Percentiles rank a stretch among this genome's conserved stretches.
These are phyloP conservation scores for Protostelium mycophagum DNA, from an alignment of 78 protist genomes.

Conservation along the genomic window DNA sequence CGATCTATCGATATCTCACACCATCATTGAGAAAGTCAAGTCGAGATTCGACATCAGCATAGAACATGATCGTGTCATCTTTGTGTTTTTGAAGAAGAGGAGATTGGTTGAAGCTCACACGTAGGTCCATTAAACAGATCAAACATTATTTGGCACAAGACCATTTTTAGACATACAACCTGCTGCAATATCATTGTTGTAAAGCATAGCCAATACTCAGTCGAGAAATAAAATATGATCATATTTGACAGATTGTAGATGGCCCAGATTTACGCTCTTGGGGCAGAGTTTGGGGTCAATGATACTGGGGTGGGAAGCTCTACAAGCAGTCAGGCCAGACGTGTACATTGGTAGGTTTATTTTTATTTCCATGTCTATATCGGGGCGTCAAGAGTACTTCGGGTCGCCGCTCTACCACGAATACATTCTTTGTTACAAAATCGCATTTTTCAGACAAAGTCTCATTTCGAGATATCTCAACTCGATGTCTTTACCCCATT, in stretches of 20 bases:
- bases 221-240: too few species aligned
- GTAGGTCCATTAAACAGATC: neutral
- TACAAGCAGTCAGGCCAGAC: slow-evolving; percentile 22
- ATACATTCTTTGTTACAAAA: too few species aligned
- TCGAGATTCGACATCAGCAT: neutral
- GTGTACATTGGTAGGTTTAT: slow-evolving; percentile 16
- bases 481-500: too few species aligned
- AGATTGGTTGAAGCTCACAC: slow-evolving; percentile 36
- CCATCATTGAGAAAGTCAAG: neutral
- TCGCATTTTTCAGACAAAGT: too few species aligned
- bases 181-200: too few species aligned
- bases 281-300: slow-evolving; percentile 60
- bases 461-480: too few species aligned
- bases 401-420: too few species aligned
- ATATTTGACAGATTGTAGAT: neutral
- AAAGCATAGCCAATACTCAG: too few species aligned
- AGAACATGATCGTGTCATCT: neutral
- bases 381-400: too few species aligned
- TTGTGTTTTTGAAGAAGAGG: slow-evolving; percentile 26
- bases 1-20: neutral
- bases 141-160: too few species aligned
- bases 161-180: too few species aligned
- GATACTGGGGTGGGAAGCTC: slow-evolving; percentile 56
- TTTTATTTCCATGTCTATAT: neutral
- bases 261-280: slow-evolving; percentile 46